Base-by-base conservation (phyloP, 306 rosid species). In the Begonia peltatifolia region DNA sequence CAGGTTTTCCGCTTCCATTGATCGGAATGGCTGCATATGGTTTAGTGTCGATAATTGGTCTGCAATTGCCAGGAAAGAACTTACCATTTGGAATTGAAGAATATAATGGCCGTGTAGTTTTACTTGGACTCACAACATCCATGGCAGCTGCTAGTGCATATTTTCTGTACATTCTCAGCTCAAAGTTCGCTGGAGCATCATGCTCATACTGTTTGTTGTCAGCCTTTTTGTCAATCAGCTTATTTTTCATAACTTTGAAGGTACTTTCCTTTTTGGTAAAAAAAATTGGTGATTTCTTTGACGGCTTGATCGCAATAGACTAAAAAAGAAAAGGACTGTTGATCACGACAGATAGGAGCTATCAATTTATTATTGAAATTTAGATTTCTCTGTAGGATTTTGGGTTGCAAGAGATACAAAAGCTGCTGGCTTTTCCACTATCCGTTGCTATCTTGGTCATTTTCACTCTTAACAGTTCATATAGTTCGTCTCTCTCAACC, bases 131-230 rank as follows among this genome's bases (percentile, higher is more conserved):
- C 62, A 76, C 84, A 41, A 71, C 87, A 41, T 90, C 99, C 17
- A 83, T 90, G 94, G 99, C 92, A 9, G 67, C 84, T 73, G 80
- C 99, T 17, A 86, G 94, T 79, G 82, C 81, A 2, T 86, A 72
- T 60, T 83, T 90, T 56, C 55, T 90, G 63, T 90, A 78, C 81
- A 77, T 83, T 69, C 71, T 90, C 12, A 61, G 71, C 64, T 71
- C 99, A 0, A 43, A 61, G 12, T 79, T 86, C 68, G 46, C 88
- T 0, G 84, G 77, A 20, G 75, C 84, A 13, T 71, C 94, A 23
- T 90, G 94, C 62, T 57, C 78, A 1, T 90, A 90, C 59, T 86
- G 95, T 36, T 66, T 86, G 58, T 41, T 81, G 17, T 90, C 95
- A 1, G 97, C 76, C 51, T 46, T 85, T 48, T 67, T 90, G 59